Conservation (phyloP, 148 eudicot species). For the Agrostemma githago region DNA sequence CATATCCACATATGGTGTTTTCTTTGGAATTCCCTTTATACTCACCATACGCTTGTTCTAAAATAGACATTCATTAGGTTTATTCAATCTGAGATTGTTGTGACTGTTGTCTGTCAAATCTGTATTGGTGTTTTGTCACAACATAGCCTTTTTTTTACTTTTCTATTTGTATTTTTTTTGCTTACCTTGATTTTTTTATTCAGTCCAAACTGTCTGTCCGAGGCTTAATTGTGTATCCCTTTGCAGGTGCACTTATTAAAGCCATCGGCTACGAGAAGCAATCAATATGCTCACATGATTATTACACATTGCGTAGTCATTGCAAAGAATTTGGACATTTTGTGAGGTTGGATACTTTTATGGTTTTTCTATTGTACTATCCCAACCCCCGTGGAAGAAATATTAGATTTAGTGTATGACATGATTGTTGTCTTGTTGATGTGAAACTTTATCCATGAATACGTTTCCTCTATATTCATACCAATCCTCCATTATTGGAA, state of each 20-base stretch:
- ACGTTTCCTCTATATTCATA: background rate
- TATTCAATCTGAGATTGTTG: background rate
- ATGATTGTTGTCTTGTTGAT: background rate
- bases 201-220: background rate
- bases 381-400: background rate
- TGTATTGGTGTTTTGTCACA: background rate
- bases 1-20: background rate
- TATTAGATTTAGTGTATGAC: background rate
- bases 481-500: background rate
- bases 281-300: slow-evolving; percentile 27
- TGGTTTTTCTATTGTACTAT: background rate
- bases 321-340: slow-evolving; percentile 59
- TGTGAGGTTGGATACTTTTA: slow-evolving; percentile 42
- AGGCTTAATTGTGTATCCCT: slow-evolving; percentile 14
- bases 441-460: background rate
- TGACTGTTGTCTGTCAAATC: background rate
- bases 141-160: background rate
- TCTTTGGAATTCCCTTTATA: background rate
- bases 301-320: slow-evolving; percentile 49
- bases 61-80: background rate
- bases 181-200: slow-evolving; percentile 3
- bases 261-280: slow-evolving; percentile 40
- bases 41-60: background rate
- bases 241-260: slow-evolving; percentile 45
- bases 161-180: background rate